phyloP scores from a whole-genome alignment of 2,329 filamentous ascomycete genomes.

The Penicillium rolfsii region DNA sequence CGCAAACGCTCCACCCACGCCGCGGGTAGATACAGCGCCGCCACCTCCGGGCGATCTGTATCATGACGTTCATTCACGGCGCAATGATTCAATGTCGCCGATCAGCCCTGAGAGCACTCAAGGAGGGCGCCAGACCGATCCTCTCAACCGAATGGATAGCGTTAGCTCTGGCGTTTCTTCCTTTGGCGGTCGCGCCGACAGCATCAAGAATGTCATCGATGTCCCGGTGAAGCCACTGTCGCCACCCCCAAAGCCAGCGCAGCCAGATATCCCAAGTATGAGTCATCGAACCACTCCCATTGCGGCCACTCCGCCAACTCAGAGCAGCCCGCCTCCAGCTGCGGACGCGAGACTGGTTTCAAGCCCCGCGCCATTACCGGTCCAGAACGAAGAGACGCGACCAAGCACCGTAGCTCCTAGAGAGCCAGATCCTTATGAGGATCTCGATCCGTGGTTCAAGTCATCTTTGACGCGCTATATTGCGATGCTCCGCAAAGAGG shows the following conservation, averaged over 20 bases:
- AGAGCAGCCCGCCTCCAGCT: conserved; percentile 5
- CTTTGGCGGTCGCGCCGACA: conserved; percentile 36
- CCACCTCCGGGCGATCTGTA: conserved; percentile 5
- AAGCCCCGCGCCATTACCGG: conserved; percentile 6
- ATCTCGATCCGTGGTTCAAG: conserved; percentile 61
- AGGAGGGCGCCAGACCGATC: conserved; percentile 19
- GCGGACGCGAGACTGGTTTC: conserved; percentile 11
- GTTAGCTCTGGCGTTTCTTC: conserved; percentile 36
- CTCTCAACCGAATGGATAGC: conserved; percentile 35
- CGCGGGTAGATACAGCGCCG: conserved; percentile 17
- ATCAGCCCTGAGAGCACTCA: conserved; percentile 29
- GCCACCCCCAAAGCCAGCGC: conserved; percentile 23
- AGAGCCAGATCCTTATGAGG: conserved; percentile 51
- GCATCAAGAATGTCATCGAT: conserved; percentile 50
- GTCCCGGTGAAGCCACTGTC: conserved; percentile 46
- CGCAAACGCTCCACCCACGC: conserved; percentile 6
- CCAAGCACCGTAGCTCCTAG: conserved; percentile 17
- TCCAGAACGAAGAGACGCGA: conserved; percentile 18
- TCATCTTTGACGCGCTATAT: conserved; percentile 60
- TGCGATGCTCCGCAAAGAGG: conserved; percentile 58
- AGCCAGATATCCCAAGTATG: conserved; percentile 8
- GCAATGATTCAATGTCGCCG: conserved; percentile 24
- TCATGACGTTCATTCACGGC: conserved; percentile 7
- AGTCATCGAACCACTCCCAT: background rate
- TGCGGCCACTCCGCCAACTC: conserved; percentile 9